These are phyloP conservation scores for Liriodendron chinense DNA, from an alignment of 164 flowering plant genomes.

Conservation along the genomic window DNA sequence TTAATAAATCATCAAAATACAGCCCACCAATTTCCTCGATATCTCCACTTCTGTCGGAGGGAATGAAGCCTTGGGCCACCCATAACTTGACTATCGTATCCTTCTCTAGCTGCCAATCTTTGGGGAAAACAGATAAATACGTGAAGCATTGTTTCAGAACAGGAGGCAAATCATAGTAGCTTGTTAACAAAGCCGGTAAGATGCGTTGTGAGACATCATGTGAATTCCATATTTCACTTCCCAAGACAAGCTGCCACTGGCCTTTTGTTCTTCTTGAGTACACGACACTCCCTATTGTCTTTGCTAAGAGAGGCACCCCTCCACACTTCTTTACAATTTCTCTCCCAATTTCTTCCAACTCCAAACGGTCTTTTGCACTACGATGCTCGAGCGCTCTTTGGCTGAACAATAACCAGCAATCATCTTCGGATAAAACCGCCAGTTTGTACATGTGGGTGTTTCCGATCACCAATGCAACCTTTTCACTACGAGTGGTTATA, in stretches of 20 bases:
- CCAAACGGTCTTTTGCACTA: not conserved
- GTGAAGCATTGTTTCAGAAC: conserved; percentile 13
- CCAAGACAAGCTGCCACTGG: conserved; percentile 9
- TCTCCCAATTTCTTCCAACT: not conserved
- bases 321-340: conserved; percentile 9
- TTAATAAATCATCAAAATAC: conserved; percentile 7
- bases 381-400: not conserved
- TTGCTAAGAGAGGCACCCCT: conserved; percentile 11
- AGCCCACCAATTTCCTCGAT: conserved; percentile 4
- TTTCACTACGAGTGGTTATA: not conserved
- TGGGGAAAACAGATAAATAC: conserved; percentile 8
- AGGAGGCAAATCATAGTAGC: conserved; percentile 8
- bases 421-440: not conserved
- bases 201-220: not conserved
- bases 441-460: not conserved
- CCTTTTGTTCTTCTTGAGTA: not conserved
- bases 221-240: conserved; percentile 11
- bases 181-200: conserved; percentile 9
- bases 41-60: not conserved
- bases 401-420: conserved; percentile 4
- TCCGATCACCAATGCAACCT: not conserved
- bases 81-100: conserved; percentile 6
- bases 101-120: not conserved
- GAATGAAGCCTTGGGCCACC: conserved; percentile 17
- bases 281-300: conserved; percentile 11